Evolutionary conservation across 495 filamentous ascomycete species (phyloP), one percentile per base, ranked within the genome.

Genomic region (Penicillium cinerascens): DNA sequence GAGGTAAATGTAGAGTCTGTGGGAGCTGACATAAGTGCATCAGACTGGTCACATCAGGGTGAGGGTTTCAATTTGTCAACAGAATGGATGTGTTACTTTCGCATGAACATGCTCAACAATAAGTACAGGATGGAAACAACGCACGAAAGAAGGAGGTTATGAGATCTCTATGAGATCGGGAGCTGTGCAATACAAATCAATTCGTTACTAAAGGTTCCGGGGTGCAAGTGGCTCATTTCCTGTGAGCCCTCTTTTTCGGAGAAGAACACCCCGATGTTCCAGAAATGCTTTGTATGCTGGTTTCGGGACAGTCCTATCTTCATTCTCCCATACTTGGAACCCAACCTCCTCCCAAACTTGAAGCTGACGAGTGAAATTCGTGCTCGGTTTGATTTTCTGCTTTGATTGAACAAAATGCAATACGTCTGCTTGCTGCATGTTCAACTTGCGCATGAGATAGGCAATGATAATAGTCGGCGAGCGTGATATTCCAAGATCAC

Each of bases 321-420:
- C 45, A 42, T 69, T 58, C 51, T 64, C 61, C 69, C 66, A 74
- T 20, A 74, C 50, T 48, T 72, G 49, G 52, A 65, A 71, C 33
- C 45, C 56, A 8, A 64, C 46, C 38, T 64, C 51, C 54, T 65
- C 62, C 67, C 65, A 70, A 20, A 65, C 49, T 47, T 59, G 49
- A 60, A 69, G 59, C 60, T 70, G 67, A 45, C 47, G 59, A 49
- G 48, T 58, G 51, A 67, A 59, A 55, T 58, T 64, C 33, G 21
- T 0, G 47, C 49, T 68, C 27, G 58, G 61, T 43, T 60, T 56
- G 49, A 66, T 23, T 33, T 43, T 57, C 22, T 62, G 57, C 42
- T 67, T 68, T 15, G 45, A 47, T 43, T 51, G 35, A 38, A 66
- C 58, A 44, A 54, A 57, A 2, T 45, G 25, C 22, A 69, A 44